These are phyloP conservation scores for Fusarium nodosum DNA, from an alignment of 2,329 filamentous ascomycete genomes.

Conservation along the genomic window DNA sequence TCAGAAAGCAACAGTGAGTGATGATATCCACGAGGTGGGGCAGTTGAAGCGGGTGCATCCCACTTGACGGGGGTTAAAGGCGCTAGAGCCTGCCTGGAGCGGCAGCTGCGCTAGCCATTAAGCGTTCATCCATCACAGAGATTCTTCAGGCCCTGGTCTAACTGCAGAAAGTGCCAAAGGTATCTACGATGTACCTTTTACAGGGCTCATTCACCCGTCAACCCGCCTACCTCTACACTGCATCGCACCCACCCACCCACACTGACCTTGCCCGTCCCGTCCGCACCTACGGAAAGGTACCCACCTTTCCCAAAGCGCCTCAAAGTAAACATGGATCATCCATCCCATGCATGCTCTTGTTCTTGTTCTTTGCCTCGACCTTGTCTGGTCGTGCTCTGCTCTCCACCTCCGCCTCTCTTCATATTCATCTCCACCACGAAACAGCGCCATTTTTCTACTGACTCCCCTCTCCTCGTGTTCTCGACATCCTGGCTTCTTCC, in stretches of 20 bases:
- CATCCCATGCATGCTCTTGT: conserved; percentile 17
- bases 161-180: conserved; percentile 18
- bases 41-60: conserved; percentile 17
- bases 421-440: conserved; percentile 33
- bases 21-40: conserved; percentile 16
- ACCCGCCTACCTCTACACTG: background rate
- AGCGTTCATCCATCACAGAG: conserved; percentile 10
- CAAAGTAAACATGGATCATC: conserved; percentile 46
- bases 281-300: conserved; percentile 23
- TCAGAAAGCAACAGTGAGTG: conserved; percentile 41
- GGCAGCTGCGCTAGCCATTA: conserved; percentile 27
- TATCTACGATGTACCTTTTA: conserved; percentile 40
- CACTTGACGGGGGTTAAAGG: conserved; percentile 16
- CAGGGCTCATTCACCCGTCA: conserved; percentile 16
- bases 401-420: conserved; percentile 25
- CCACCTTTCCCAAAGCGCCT: conserved; percentile 46
- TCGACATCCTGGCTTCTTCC: conserved; percentile 40
- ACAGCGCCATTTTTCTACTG: conserved; percentile 36
- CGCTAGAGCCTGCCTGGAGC: conserved; percentile 26
- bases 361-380: conserved; percentile 30
- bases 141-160: conserved; percentile 22
- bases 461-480: conserved; percentile 32
- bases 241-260: conserved; percentile 4
- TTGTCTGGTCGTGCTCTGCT: conserved; percentile 13
- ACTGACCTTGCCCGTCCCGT: conserved; percentile 37